Evolutionary conservation across 2,329 filamentous ascomycete genomes (phyloP), one percentile per base, ranked within the genome.

Genomic region (Paecilomyces niveus): DNA sequence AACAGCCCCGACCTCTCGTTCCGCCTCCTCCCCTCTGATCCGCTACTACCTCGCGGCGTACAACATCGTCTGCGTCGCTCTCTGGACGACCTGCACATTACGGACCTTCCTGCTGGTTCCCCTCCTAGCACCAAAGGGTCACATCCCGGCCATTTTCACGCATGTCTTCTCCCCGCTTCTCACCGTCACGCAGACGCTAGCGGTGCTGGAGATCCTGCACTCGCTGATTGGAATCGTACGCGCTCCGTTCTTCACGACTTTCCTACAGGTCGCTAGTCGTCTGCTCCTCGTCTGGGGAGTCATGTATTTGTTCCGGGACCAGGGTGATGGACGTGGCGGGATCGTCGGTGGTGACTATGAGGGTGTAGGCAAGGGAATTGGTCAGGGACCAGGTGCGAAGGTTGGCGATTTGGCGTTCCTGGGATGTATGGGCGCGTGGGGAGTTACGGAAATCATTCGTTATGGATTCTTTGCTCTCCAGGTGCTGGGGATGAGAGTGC

Each of bases 221-320:
- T 88, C 90, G 54, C 73, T 89, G 0, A 74, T 89, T 33, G 90
- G 92, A 59, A 73, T 97, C 68, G 93, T 99, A 56, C 86, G 93
- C 68, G 88, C 93, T 1, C 92, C 93, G 1, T 74, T 97, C 67
- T 66, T 88, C 66, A 97, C 94, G 4, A 97, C 94, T 5, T 75
- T 84, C 39, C 92, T 96, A 86, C 94, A 99, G 76, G 92, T 97
- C 62, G 83, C 89, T 22, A 90, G 86, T 59, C 90, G 94, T 56
- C 84, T 96, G 68, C 84, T 96, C 63, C 87, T 97, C 64, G 89
- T 97, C 65, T 97, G 92, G 91, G 87, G 84, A 65, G 82, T 97
- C 62, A 86, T 90, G 69, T 82, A 86, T 70, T 80, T 82, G 49
- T 96, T 93, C 78, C 89, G 89, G 9, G 76, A 80, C 58, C 82